These are phyloP conservation scores for Geotrichum carabidarum DNA, from an alignment of 1,139 yeast species.

Conservation along the genomic window DNA sequence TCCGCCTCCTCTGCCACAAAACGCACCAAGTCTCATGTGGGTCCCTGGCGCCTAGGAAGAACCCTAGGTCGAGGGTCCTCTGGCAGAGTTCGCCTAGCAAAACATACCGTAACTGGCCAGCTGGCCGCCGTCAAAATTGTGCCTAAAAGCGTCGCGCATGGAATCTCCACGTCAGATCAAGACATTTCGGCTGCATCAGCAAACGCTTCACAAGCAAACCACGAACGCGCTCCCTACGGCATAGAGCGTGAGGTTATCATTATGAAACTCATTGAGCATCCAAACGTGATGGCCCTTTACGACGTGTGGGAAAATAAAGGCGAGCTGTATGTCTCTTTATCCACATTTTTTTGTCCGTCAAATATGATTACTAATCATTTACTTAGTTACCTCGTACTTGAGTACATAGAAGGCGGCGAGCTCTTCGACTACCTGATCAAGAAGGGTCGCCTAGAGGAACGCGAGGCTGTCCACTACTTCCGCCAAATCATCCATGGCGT, in stretches of 20 bases:
- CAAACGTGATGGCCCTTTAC: constrained; percentile 89
- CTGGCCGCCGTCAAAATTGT: constrained; percentile 96
- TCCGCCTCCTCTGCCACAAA: constrained; percentile 41
- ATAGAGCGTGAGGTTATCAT: constrained; percentile 93
- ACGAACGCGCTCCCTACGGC: constrained; percentile 58
- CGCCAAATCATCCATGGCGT: constrained; percentile 91
- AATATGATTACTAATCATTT: neutral
- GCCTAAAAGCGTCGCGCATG: constrained; percentile 61
- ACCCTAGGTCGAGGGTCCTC: constrained; percentile 94
- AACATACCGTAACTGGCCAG: constrained; percentile 76
- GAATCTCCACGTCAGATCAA: constrained; percentile 42
- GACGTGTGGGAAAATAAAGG: constrained; percentile 99
- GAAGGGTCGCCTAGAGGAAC: constrained; percentile 80
- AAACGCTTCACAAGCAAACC: constrained; percentile 20
- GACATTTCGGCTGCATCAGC: constrained; percentile 19
- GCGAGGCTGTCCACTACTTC: constrained; percentile 84
- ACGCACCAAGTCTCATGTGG: constrained; percentile 67
- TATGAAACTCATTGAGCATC: constrained; percentile 86
- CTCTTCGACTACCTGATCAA: constrained; percentile 85
- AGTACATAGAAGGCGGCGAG: constrained; percentile 97
- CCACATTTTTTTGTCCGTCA: neutral
- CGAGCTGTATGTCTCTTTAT: constrained; percentile 46
- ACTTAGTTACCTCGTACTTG: constrained; percentile 67
- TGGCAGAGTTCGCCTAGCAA: constrained; percentile 89
- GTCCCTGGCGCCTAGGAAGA: constrained; percentile 95